Evolutionary conservation across 2,329 filamentous ascomycete genomes (phyloP).

Genomic region (Penicillium italicum): DNA sequence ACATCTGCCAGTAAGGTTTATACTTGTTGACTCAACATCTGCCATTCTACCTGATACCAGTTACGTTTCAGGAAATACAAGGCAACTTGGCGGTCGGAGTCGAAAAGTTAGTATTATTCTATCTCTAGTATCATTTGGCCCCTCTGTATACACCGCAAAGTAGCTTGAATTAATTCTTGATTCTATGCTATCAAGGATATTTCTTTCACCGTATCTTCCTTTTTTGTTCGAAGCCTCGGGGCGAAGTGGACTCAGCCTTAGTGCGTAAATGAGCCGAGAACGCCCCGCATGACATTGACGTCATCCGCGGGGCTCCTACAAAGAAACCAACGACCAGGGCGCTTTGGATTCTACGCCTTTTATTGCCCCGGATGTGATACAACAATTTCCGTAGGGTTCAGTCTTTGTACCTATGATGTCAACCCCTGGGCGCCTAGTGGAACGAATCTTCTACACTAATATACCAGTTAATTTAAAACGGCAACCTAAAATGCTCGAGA

Average conservation of each 20-base stretch:
- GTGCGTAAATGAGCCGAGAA: neutral
- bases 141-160: neutral
- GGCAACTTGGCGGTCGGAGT: neutral
- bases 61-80: neutral
- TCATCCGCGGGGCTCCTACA: neutral
- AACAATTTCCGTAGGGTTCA: neutral
- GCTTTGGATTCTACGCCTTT: neutral
- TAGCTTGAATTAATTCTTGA: neutral
- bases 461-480: neutral
- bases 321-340: neutral
- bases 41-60: neutral
- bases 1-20: neutral
- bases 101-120: neutral
- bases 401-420: neutral
- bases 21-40: neutral
- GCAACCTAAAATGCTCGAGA: neutral
- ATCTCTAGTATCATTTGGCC: neutral
- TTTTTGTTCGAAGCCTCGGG: neutral
- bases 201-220: neutral
- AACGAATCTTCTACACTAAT: neutral
- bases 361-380: neutral
- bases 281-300: neutral
- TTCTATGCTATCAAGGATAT: neutral
- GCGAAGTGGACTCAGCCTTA: conserved; percentile 1
- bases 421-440: neutral